A percentile compares a stretch with the other conserved stretches of the same genome.
phyloP scores from a whole-genome alignment of 1,284 basidiomycete genomes.

The Heterobasidion parviporum region DNA sequence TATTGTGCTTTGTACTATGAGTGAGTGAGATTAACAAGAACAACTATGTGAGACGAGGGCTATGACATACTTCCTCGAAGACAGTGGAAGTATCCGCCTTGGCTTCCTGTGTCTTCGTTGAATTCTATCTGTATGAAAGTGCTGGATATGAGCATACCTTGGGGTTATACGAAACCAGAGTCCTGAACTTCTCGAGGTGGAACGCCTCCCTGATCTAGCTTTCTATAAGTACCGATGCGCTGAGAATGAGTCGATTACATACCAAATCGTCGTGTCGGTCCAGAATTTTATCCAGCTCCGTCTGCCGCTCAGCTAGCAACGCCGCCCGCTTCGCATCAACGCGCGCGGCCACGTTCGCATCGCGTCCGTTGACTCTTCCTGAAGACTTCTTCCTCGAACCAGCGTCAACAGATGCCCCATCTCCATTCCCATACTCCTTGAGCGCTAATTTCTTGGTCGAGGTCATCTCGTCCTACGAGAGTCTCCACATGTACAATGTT shows the following conservation, averaged over 20 bases:
- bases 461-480: not conserved
- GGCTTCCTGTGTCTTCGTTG: constrained; percentile 39
- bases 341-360: constrained; percentile 1
- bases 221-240: too few relatives aligned
- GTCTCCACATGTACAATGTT: not conserved
- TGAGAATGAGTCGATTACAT: constrained; percentile 20
- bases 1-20: constrained; percentile 54
- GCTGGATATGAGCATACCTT: constrained; percentile 33
- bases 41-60: not conserved
- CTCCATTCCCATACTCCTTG: not conserved
- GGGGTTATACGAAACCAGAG: constrained; percentile 70
- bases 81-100: constrained; percentile 69
- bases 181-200: constrained; percentile 75
- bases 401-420: not conserved
- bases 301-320: constrained; percentile 27
- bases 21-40: constrained; percentile 9
- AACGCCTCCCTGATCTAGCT: constrained; percentile 73
- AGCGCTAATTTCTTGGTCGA: constrained; percentile 3
- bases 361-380: not conserved
- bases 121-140: not conserved
- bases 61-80: constrained; percentile 55
- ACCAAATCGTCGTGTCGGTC: constrained; percentile 73
- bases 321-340: constrained; percentile 8
- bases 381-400: not conserved
- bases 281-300: constrained; percentile 47